Percentiles rank a stretch among this genome's conserved stretches.
Conservation (phyloP, 169 alveolate genomes). For the Cryptosporidium sp. region DNA sequence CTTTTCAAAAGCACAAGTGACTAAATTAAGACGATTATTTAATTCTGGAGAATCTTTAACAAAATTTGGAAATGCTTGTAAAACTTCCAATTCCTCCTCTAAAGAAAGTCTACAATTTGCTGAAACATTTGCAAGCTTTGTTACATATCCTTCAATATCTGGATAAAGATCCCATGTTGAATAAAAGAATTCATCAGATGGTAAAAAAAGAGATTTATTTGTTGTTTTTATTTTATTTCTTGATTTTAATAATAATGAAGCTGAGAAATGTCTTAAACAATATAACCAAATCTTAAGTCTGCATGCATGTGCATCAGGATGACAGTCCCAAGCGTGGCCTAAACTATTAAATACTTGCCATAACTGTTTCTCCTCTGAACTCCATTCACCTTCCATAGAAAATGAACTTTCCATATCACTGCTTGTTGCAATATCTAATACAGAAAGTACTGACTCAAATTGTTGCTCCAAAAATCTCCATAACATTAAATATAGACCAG, state of each 20-base stretch:
- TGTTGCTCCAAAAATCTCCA: conserved; percentile 78
- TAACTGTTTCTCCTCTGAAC: conserved; percentile 77
- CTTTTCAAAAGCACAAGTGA: conserved; percentile 35
- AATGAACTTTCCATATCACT: conserved; percentile 37
- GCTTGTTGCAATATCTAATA: conserved; percentile 63
- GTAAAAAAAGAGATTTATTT: not conserved
- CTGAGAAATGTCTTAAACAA: conserved; percentile 52
- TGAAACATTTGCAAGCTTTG: conserved; percentile 76
- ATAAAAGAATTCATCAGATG: not conserved
- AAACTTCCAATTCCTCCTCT: conserved; percentile 81
- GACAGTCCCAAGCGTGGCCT: conserved; percentile 74
- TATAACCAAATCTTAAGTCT: conserved; percentile 78
- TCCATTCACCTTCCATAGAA: conserved; percentile 30
- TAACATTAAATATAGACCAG: conserved; percentile 79
- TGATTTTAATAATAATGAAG: not conserved
- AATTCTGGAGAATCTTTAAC: conserved; percentile 77
- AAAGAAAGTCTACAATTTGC: conserved; percentile 81
- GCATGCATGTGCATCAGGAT: conserved; percentile 83
- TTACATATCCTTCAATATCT: conserved; percentile 76
- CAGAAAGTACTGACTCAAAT: conserved; percentile 76
- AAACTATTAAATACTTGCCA: conserved; percentile 74
- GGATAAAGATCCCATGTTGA: conserved; percentile 73
- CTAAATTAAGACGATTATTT: conserved; percentile 78
- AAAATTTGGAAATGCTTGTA: conserved; percentile 79
- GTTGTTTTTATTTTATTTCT: conserved; percentile 1